Base-by-base conservation (phyloP, 2,329 filamentous ascomycete genomes). In the Xylaria sp. region DNA sequence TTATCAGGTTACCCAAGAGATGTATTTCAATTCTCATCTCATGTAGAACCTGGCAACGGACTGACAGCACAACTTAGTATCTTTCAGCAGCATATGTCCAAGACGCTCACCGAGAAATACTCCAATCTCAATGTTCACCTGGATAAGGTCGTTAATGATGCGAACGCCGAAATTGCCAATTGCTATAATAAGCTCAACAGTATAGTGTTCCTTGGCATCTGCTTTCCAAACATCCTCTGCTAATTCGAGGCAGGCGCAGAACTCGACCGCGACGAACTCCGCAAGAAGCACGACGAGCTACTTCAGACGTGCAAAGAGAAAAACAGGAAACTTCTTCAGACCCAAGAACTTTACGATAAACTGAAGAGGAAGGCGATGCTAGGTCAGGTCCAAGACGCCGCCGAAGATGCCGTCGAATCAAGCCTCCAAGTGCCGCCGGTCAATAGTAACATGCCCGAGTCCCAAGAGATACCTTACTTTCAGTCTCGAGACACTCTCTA, bases 1-100 rank as follows among this genome's bases (percentile, higher is more conserved):
- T 36, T 97, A 97, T 75, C 94, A 97, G 78, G 90, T 90, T 23
- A 90, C 90, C 2, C 92, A 96, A 75, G 92, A 97, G 80, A 92
- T 97, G 92, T 94, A 75, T 72, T 85, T 78, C 10, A n/a, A 13
- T 12, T 25, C 67, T n/a, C 18, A 33, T n/a, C n/a, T n/a, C 18
- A 10, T 28, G n/a, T 15, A 4, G 7, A 25, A 25, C 23, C 39
- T 25, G 9, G 20, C 57, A 20, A 49, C 1, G 13, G 39, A 41
- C 67, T 72, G 20, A 67, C 56, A 56, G 12, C n/a, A 12, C 10
- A 9, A 68, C 20, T 13, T 57, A 93, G 91, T 67, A 86, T 91
- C 62, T 97, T 94, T 75, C 92, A 97, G 77, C 90, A 94, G 74
- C 90, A 91, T 73, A 81, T 93, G 0, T 89, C 88, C 52, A 94